Evolutionary conservation across 2,329 filamentous ascomycete species (phyloP).

Genomic region (Colletotrichum gigasporum): DNA sequence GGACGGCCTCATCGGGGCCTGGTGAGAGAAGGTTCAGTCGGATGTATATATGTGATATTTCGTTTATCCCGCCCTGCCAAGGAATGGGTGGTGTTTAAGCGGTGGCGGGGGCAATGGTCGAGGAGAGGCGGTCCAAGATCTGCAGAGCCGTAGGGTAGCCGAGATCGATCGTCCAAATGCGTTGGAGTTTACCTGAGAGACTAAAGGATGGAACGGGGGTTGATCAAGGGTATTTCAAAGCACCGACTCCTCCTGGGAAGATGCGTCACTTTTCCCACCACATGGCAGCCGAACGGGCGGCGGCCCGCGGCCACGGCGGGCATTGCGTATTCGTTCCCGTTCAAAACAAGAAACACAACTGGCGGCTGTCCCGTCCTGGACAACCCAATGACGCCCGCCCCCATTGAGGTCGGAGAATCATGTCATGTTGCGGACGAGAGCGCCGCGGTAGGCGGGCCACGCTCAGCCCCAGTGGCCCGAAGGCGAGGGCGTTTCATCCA

Average conservation of each 20-base stretch:
- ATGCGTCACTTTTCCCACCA: not conserved
- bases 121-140: not conserved
- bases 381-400: not conserved
- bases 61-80: not conserved
- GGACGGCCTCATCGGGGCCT: constrained; percentile 16
- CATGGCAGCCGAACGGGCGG: not conserved
- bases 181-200: not conserved
- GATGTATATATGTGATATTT: not conserved
- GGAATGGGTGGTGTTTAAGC: no score
- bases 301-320: not conserved
- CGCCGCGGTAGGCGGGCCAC: no score
- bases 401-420: not conserved
- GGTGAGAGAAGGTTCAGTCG: not conserved
- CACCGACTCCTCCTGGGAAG: not conserved
- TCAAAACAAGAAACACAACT: not conserved
- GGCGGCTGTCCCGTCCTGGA: not conserved
- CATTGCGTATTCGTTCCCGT: not conserved
- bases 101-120: not conserved
- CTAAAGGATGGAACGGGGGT: not conserved
- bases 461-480: constrained; percentile 3
- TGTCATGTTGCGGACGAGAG: not conserved
- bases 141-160: constrained; percentile 1
- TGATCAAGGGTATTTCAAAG: constrained; percentile 24
- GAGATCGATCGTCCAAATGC: not conserved
- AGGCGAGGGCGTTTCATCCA: constrained; percentile 24